Base-by-base conservation (phyloP, 108 stramenopile genomes). In the Fistulifera pelliculosa region DNA sequence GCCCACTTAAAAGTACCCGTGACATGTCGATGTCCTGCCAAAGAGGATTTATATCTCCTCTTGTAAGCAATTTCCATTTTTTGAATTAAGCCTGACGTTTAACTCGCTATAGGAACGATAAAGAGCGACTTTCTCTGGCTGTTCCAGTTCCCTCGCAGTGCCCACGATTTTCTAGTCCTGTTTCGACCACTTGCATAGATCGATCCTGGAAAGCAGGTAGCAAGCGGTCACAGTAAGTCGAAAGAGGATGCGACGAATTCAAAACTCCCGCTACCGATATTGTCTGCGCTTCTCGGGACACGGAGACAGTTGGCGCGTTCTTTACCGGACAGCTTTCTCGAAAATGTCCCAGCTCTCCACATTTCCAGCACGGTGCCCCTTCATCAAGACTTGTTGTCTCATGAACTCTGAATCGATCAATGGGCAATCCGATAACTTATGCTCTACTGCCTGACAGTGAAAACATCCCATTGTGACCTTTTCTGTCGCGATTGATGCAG, bases 101-200 rank as follows among this genome's bases (percentile, higher is more conserved):
- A n/a, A n/a, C n/a, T n/a, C n/a, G n/a, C n/a, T n/a, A 35, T 8
- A 35, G 31, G 31, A 8, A 47, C 44, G 10, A 83, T 83, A 51
- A 63, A 83, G 27, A 77, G 59, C 2, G 74, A 73, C 55, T 83
- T 83, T 22, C 81, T 52, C 44, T 51, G 49, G 52, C 69, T 52
- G 60, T 83, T 83, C 81, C 81, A 83, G 50, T 83, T 83, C 23
- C 59, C 39, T 76, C 60, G 19, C 74, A 62, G 18, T 76, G 63
- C 25, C 60, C 61, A 21, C 38, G 16, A 31, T 17, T 31, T 4
- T 25, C 60, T 3, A 83, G 63, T 7, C 62, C 69, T 0, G 64
- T 65, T 31, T 83, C 75, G 21, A 71, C 42, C 1, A 83, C 65
- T 59, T 68, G 8, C 0, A 53, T 49, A 66, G 41, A 15, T 39